Evolutionary conservation across 1,284 basidiomycete species (phyloP).

Genomic region (Bjerkandera adusta): DNA sequence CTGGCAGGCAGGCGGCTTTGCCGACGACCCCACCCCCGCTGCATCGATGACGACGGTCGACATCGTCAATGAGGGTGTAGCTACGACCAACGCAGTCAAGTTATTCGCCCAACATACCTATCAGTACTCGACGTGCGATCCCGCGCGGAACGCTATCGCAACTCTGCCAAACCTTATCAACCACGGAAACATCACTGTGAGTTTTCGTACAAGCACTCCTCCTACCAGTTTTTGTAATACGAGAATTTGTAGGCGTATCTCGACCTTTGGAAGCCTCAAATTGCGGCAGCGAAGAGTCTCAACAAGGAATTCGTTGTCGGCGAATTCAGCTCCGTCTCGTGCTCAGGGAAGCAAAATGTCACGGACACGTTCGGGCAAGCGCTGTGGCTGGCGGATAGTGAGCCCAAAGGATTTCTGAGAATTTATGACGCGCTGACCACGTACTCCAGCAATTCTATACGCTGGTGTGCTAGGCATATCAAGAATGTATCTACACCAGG

Average conservation of each 20-base stretch:
- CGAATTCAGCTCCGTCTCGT: slow-evolving; percentile 35
- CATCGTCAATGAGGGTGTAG: slow-evolving; percentile 31
- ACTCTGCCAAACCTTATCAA: slow-evolving; percentile 33
- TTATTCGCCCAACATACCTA: slow-evolving; percentile 37
- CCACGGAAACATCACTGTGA: slow-evolving; percentile 34
- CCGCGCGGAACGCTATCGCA: slow-evolving; percentile 31
- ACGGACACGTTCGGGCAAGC: slow-evolving; percentile 37
- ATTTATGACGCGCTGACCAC: background rate
- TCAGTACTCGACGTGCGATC: slow-evolving; percentile 38
- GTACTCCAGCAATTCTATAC: slow-evolving; percentile 30
- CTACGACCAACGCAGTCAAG: slow-evolving; percentile 28
- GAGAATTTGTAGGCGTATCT: slow-evolving; percentile 27
- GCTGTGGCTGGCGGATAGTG: slow-evolving; percentile 35
- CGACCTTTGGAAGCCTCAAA: slow-evolving; percentile 36
- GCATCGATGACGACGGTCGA: slow-evolving; percentile 32
- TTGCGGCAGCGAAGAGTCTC: slow-evolving; percentile 29
- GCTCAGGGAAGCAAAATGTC: slow-evolving; percentile 37
- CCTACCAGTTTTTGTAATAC: background rate
- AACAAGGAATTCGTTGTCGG: slow-evolving; percentile 35
- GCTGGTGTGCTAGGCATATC: slow-evolving; percentile 32
- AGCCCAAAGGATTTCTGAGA: slow-evolving; percentile 5
- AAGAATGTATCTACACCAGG: slow-evolving; percentile 36
- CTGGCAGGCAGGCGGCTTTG: slow-evolving; percentile 33
- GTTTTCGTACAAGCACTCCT: slow-evolving; percentile 6
- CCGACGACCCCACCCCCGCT: slow-evolving; percentile 28